These are phyloP conservation scores for Physcomitrellopsis africana DNA, from an alignment of 225 moss, liverwort and hornwort species.

Conservation along the genomic window DNA sequence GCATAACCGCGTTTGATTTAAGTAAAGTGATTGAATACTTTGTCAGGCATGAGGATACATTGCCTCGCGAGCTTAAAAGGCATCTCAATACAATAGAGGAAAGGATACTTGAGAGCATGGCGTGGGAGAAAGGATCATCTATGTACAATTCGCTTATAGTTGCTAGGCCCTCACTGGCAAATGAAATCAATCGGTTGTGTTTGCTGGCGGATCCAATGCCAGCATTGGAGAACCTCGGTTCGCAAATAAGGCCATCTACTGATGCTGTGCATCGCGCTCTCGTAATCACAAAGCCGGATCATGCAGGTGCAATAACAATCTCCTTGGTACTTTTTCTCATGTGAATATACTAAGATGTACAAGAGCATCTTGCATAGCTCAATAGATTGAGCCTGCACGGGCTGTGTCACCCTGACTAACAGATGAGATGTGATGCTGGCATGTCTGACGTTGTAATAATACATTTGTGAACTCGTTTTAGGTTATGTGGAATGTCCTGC, in stretches of 20 bases:
- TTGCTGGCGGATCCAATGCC: conserved; percentile 94
- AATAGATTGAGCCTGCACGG: background rate
- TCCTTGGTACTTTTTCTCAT: background rate
- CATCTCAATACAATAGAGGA: conserved; percentile 98
- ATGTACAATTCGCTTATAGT: conserved; percentile 93
- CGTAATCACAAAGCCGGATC: conserved; percentile 41
- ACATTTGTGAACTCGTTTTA: conserved; percentile 33
- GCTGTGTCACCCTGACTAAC: background rate
- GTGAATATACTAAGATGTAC: background rate
- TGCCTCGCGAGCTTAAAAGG: conserved; percentile 93
- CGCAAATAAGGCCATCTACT: conserved; percentile 51
- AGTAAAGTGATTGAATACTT: conserved; percentile 99
- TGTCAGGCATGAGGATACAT: conserved; percentile 95
- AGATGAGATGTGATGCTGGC: background rate
- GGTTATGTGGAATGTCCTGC: conserved; percentile 52
- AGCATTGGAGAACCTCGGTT: conserved; percentile 69
- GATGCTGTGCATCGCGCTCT: conserved; percentile 36
- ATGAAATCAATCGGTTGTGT: conserved; percentile 74
- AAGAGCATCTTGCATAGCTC: background rate
- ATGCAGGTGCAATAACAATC: conserved; percentile 37
- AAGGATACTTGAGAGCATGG: conserved; percentile 97
- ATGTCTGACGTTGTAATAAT: background rate
- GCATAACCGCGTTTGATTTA: conserved; percentile 94
- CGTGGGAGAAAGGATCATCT: conserved; percentile 96
- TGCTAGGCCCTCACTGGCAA: conserved; percentile 70